Evolutionary conservation across 768 basidiomycete genomes (phyloP), one percentile per base, ranked within the genome.

Genomic region (Xanthoconium purpureum): DNA sequence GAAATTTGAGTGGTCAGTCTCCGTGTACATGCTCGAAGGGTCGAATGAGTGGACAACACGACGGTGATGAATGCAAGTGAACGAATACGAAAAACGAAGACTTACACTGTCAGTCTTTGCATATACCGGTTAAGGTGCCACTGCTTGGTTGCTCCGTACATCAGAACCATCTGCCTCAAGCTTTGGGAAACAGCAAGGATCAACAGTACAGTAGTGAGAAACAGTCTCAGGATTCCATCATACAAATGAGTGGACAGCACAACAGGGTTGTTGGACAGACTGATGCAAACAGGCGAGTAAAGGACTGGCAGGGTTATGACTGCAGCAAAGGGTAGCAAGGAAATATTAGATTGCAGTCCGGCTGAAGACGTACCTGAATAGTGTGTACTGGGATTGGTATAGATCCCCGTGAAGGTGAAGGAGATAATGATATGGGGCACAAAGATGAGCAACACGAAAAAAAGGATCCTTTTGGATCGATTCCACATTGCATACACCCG

Each of bases 401-500:
- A 56, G 9, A 63, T 47, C 3, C 54, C 54, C 12, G 30, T 1
- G 12, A 54, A 18, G 24, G 56, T 29, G 1, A 54, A 18, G 15
- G 37, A 33, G 7, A 49, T 10, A 4, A 59, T 13, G 8, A 43
- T 3, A 15, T 53, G 44, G 20, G 43, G 33, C 7, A 47, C 13
- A 36, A 15, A 63, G 24, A 63, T 18, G 10, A 33, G 18, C 15
- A 56, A 20, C 3, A 63, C 47, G 43, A 50, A 1, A 11, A 2
- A 44, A 14, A 63, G 50, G 1, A 63, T 43, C 12, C 30, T 12
- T 35, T 37, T 63, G 17, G 55, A 63, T n/a, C 32, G 55, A n/a
- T 28, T 38, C 52, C 56, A 63, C 50, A 62, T 52, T 38, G 60
- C 45, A 50, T 62, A 62, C 1, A 62, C 60, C 0, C 60, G 50